Percentiles rank a stretch among this genome's conserved stretches.
These are phyloP conservation scores for Fusarium drepaniforme DNA, from an alignment of 2,329 filamentous ascomycete genomes.

Conservation along the genomic window DNA sequence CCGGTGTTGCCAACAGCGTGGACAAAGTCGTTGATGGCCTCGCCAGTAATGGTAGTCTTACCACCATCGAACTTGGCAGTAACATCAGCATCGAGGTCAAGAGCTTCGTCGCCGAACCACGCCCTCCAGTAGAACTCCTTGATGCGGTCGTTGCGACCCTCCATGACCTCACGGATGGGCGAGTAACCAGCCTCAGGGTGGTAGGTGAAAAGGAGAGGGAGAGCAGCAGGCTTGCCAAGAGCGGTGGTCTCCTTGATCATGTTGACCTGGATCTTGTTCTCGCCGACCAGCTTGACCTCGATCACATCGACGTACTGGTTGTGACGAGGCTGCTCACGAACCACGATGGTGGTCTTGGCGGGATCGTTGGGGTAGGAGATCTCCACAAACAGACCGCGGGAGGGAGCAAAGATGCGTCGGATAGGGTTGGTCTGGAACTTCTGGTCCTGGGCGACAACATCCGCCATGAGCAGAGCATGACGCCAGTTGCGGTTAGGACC, in stretches of 20 bases:
- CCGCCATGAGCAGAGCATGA: slow-evolving; percentile 92
- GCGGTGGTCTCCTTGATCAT: slow-evolving; percentile 95
- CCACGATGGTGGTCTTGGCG: slow-evolving; percentile 83
- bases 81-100: slow-evolving; percentile 87
- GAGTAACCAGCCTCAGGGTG: slow-evolving; percentile 96
- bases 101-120: slow-evolving; percentile 91
- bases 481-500: slow-evolving; percentile 91
- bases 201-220: slow-evolving; percentile 92
- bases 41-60: slow-evolving; percentile 84
- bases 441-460: slow-evolving; percentile 94
- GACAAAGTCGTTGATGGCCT: slow-evolving; percentile 98
- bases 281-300: slow-evolving; percentile 80
- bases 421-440: slow-evolving; percentile 98
- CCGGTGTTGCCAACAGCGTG: slow-evolving; percentile 98
- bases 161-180: slow-evolving; percentile 98
- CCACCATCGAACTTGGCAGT: slow-evolving; percentile 93
- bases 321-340: slow-evolving; percentile 88
- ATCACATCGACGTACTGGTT: slow-evolving; percentile 91
- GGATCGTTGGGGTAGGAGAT: slow-evolving; percentile 86
- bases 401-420: slow-evolving; percentile 89
- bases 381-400: slow-evolving; percentile 89
- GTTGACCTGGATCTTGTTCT: slow-evolving; percentile 87
- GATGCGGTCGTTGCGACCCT: slow-evolving; percentile 94
- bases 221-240: slow-evolving; percentile 81
- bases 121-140: slow-evolving; percentile 99